Percentiles rank a stretch among this genome's conserved stretches.
Evolutionary conservation across 2,329 filamentous ascomycete species (phyloP).

Genomic region (Aschersonia sp.): DNA sequence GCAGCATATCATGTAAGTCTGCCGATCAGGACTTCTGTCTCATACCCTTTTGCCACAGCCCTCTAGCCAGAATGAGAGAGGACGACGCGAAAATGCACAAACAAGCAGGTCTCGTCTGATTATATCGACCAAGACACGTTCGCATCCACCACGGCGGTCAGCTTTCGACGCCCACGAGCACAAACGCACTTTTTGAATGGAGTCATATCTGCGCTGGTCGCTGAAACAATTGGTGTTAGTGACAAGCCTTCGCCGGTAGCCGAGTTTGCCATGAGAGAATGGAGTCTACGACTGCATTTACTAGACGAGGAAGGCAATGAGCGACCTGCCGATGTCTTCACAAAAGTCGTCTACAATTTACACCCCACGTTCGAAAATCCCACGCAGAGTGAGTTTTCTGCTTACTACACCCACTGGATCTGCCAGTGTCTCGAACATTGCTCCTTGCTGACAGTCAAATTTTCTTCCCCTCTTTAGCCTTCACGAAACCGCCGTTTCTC

Average conservation of each 20-base stretch:
- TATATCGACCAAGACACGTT: too few relatives aligned
- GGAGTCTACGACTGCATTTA: conserved; percentile 76
- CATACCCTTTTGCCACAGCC: not conserved
- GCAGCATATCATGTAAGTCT: conserved; percentile 69
- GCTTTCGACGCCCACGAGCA: too few relatives aligned
- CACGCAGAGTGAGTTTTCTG: conserved; percentile 54
- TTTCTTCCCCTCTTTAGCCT: conserved; percentile 32
- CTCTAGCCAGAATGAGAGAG: too few relatives aligned
- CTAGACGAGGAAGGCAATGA: conserved; percentile 78
- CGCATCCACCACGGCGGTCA: too few relatives aligned
- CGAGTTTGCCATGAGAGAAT: conserved; percentile 83
- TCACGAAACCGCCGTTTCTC: conserved; percentile 73
- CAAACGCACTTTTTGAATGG: too few relatives aligned
- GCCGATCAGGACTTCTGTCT: not conserved
- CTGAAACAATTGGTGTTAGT: conserved; percentile 24
- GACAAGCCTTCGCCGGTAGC: conserved; percentile 69
- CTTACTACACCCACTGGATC: not conserved
- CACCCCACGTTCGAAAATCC: conserved; percentile 88
- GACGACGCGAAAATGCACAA: too few relatives aligned
- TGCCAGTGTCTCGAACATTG: not conserved
- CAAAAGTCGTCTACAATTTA: conserved; percentile 82
- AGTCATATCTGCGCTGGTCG: not conserved
- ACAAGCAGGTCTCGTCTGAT: too few relatives aligned
- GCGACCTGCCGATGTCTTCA: conserved; percentile 70
- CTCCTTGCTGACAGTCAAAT: not conserved